A percentile compares a stretch with the other conserved stretches of the same genome.
These are phyloP conservation scores for Ogataea naganishii DNA, from an alignment of 805 yeast genomes.

Conservation along the genomic window DNA sequence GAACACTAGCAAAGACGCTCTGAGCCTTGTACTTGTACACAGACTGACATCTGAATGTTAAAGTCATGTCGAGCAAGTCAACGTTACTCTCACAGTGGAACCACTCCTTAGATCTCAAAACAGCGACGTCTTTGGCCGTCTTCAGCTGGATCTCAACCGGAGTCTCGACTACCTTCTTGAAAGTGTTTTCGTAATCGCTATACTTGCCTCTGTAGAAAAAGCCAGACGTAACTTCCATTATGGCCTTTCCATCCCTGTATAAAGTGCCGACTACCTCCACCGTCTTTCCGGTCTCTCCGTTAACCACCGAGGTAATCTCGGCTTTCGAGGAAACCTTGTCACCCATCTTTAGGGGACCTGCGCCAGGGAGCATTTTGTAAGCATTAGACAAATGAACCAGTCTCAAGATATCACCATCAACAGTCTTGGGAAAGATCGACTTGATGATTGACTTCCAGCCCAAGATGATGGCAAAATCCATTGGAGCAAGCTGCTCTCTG, in stretches of 20 bases:
- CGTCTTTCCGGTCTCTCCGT: conserved; percentile 88
- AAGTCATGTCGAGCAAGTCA: conserved; percentile 68
- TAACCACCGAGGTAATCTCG: conserved; percentile 77
- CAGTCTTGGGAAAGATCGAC: conserved; percentile 94
- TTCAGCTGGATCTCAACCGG: conserved; percentile 73
- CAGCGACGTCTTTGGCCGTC: conserved; percentile 84
- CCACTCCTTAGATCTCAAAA: conserved; percentile 95
- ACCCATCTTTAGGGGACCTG: conserved; percentile 79
- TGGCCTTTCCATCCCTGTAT: conserved; percentile 65
- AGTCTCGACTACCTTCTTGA: conserved; percentile 78
- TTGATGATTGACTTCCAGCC: conserved; percentile 98
- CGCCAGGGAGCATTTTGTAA: conserved; percentile 88
- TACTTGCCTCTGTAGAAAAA: conserved; percentile 95
- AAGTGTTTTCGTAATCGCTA: conserved; percentile 82
- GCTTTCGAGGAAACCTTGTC: conserved; percentile 81
- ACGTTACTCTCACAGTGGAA: conserved; percentile 70
- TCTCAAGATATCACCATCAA: conserved; percentile 92
- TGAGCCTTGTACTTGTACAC: conserved; percentile 73
- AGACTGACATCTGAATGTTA: conserved; percentile 86
- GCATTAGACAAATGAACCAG: conserved; percentile 94
- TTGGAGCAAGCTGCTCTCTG: conserved; percentile 83
- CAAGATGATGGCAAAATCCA: conserved; percentile 97
- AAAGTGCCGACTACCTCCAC: conserved; percentile 93
- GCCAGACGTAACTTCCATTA: conserved; percentile 89
- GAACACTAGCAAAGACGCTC: conserved; percentile 66